A percentile compares a stretch with the other conserved stretches of the same genome.
Conservation (phyloP, 75 land plant species). For the Adiantum capillusveneris region DNA sequence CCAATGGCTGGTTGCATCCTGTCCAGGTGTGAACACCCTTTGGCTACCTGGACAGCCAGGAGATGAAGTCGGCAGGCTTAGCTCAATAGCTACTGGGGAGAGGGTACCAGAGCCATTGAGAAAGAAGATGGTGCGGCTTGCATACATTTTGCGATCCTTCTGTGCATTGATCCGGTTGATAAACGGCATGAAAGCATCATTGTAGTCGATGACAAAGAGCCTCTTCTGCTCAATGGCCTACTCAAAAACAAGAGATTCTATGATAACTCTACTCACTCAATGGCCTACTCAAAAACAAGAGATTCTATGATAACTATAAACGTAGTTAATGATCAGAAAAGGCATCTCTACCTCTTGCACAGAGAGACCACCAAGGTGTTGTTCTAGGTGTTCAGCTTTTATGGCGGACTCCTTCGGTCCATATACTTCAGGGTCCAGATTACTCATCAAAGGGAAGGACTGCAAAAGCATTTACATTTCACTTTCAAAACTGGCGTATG, state of each 20-base stretch:
- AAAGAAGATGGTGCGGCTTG: constrained; percentile 24
- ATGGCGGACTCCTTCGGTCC: constrained; percentile 18
- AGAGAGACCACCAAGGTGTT: constrained; percentile 8
- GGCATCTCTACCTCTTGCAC: constrained; percentile 13
- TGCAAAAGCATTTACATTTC: too few species aligned
- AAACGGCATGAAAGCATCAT: constrained; percentile 24
- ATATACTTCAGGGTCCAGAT: constrained; percentile 12
- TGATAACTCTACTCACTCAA: not conserved
- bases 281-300: constrained; percentile 14
- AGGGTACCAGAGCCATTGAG: constrained; percentile 17
- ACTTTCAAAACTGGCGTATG: too few species aligned
- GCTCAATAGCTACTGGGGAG: constrained; percentile 25
- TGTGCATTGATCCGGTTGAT: constrained; percentile 13
- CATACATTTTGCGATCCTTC: constrained; percentile 14
- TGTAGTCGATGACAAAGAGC: constrained; percentile 23
- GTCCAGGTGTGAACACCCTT: constrained; percentile 38
- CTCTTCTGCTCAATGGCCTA: constrained; percentile 18
- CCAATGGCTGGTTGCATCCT: constrained; percentile 62
- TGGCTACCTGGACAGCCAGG: constrained; percentile 18
- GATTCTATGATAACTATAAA: too few species aligned
- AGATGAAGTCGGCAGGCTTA: constrained; percentile 21
- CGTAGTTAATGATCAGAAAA: not conserved
- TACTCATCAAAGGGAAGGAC: constrained; percentile 22
- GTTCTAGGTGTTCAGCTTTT: constrained; percentile 6
- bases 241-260: not conserved